Conservation (phyloP, 2,329 filamentous ascomycete species). For the Venturia effusa region DNA sequence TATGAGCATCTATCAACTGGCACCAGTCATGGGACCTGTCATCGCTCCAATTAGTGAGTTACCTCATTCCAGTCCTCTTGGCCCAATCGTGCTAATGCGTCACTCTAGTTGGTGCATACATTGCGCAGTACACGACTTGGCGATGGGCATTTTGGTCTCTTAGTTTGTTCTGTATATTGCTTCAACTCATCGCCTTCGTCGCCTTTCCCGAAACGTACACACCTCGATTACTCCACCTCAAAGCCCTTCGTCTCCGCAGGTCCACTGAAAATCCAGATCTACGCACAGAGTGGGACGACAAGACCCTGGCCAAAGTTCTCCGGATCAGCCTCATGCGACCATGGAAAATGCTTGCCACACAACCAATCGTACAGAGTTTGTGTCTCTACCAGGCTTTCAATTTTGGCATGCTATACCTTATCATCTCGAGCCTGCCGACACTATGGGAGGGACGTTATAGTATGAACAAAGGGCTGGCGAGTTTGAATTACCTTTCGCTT, state of each 20-base stretch:
- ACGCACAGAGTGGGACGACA: conserved; percentile 38
- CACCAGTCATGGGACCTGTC: conserved; percentile 53
- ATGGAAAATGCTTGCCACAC: conserved; percentile 43
- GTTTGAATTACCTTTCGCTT: conserved; percentile 15
- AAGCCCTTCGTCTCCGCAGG: conserved; percentile 35
- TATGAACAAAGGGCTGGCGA: conserved; percentile 23
- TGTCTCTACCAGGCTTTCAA: conserved; percentile 40
- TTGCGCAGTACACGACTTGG: conserved; percentile 54
- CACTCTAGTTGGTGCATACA: conserved; percentile 45
- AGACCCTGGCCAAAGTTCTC: conserved; percentile 35
- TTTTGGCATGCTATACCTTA: conserved; percentile 26
- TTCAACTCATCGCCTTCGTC: conserved; percentile 52
- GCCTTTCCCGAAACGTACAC: conserved; percentile 48
- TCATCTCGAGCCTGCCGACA: conserved; percentile 28
- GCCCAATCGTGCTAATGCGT: background rate
- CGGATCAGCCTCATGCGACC: conserved; percentile 39
- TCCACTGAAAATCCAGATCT: conserved; percentile 36
- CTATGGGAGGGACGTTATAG: conserved; percentile 26
- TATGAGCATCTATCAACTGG: conserved; percentile 51
- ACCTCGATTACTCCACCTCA: conserved; percentile 34
- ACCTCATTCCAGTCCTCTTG: background rate
- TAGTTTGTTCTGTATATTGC: conserved; percentile 48
- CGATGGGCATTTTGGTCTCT: conserved; percentile 63
- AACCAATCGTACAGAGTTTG: conserved; percentile 49
- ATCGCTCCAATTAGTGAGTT: conserved; percentile 45